Base-by-base conservation (phyloP, 2,329 filamentous ascomycete genomes). In the Cercospora janseana region DNA sequence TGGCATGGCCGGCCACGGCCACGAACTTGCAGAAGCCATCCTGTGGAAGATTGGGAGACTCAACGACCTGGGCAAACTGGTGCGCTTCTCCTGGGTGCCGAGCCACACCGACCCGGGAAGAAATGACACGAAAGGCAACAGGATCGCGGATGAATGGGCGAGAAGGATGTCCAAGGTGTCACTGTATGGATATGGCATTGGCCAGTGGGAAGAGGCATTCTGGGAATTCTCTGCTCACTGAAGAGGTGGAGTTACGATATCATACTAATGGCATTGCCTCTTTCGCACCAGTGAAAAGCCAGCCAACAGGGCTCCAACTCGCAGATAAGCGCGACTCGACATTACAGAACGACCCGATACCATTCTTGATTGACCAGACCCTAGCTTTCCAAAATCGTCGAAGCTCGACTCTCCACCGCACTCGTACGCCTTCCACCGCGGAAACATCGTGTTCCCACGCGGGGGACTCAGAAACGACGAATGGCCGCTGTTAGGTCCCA, bases 391-490 rank as follows among this genome's bases (percentile, higher is more conserved):
- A n/a, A n/a, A n/a, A n/a, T n/a, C n/a, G n/a, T n/a, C n/a, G n/a
- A n/a, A n/a, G n/a, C n/a, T n/a, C n/a, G n/a, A n/a, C n/a, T n/a
- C n/a, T n/a, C n/a, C n/a, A 9, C 12, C 35, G 23, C 27, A 20
- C 18, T 50, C 46, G 6, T 50, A 49, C 2, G 53, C 50, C 31
- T 29, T 46, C 7, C 20, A 31, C 12, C 46, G 27, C 15, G 53
- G 23, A 34, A 53, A 56, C 42, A 28, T 53, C 31, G 53, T 46
- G 4, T 38, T 50, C 43, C 51, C 46, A 1, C 24, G 21, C 5
- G 53, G 38, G 12, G 48, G 35, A 27, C 37, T 53, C 43, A 56
- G 32, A 23, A 56, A 56, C 4, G 53, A 50, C 24, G 50, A 53
- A 38, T 56, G 53, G 6, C 50, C 37, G 37, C 46, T 53, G 42